Percentiles rank a stretch among this genome's conserved stretches.
Evolutionary conservation across 306 rosid species (phyloP).

Genomic region (Sechiopsis laciniata): DNA sequence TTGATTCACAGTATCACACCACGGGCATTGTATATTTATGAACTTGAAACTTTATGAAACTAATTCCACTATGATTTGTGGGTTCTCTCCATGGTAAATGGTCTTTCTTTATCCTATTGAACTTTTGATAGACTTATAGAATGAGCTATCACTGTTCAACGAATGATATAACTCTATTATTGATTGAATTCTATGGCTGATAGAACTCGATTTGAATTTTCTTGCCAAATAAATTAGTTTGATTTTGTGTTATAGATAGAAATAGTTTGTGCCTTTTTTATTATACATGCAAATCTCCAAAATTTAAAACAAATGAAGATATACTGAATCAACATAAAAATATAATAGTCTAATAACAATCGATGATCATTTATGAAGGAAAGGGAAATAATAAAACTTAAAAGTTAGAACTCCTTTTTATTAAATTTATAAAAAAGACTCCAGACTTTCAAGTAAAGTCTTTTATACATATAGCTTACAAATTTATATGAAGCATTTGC

Average conservation of each 20-base stretch:
- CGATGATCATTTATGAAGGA: background rate
- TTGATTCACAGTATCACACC: background rate
- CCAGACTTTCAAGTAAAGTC: background rate
- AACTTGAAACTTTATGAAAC: slow-evolving; percentile 13
- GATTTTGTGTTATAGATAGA: no score
- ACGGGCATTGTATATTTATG: background rate
- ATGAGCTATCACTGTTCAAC: no score
- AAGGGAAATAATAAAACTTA: background rate
- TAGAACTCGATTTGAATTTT: no score
- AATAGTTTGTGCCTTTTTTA: no score
- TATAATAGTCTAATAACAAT: background rate
- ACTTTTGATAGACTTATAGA: no score
- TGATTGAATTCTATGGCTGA: no score
- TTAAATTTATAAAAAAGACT: background rate
- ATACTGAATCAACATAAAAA: background rate
- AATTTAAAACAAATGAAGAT: background rate
- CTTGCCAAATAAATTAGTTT: no score
- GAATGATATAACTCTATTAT: no score
- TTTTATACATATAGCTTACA: background rate
- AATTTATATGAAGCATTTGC: background rate
- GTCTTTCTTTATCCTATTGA: slow-evolving; percentile 4
- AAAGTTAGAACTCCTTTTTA: background rate
- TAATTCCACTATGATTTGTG: slow-evolving; percentile 10
- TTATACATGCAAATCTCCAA: no score
- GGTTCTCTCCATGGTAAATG: background rate